Evolutionary conservation across 2,329 filamentous ascomycete genomes (phyloP).

Genomic region (Lachnellula arida): DNA sequence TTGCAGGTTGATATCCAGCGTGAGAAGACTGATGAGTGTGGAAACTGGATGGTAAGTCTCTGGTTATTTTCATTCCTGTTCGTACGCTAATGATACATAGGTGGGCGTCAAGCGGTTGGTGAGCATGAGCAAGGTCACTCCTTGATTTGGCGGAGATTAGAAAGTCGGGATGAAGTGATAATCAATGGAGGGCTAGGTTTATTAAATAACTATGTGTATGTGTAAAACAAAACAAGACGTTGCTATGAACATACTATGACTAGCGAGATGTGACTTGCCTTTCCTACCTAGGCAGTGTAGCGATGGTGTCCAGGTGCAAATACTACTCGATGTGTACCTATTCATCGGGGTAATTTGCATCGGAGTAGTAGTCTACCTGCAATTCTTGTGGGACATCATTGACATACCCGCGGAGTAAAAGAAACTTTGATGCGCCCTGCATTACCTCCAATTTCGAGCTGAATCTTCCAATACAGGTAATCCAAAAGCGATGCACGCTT

Average conservation of each 20-base stretch:
- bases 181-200: not conserved
- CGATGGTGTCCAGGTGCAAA: not conserved
- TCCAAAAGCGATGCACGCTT: no score
- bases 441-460: no score
- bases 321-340: not conserved
- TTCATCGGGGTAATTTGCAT: no score
- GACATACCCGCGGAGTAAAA: no score
- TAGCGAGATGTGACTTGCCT: not conserved
- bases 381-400: no score
- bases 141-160: slow-evolving; percentile 30
- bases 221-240: not conserved
- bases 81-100: slow-evolving; percentile 44
- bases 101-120: slow-evolving; percentile 73
- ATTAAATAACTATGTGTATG: not conserved
- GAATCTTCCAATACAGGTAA: no score
- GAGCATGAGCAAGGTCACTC: slow-evolving; percentile 73
- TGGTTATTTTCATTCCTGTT: not conserved
- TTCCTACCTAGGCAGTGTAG: not conserved
- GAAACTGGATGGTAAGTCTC: slow-evolving; percentile 76
- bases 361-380: no score
- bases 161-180: not conserved
- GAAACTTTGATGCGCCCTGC: no score
- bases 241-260: not conserved
- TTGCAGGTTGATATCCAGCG: slow-evolving; percentile 72
- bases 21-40: slow-evolving; percentile 74